Conservation (phyloP, 345 rosid species). For the Cardamine occulta region DNA sequence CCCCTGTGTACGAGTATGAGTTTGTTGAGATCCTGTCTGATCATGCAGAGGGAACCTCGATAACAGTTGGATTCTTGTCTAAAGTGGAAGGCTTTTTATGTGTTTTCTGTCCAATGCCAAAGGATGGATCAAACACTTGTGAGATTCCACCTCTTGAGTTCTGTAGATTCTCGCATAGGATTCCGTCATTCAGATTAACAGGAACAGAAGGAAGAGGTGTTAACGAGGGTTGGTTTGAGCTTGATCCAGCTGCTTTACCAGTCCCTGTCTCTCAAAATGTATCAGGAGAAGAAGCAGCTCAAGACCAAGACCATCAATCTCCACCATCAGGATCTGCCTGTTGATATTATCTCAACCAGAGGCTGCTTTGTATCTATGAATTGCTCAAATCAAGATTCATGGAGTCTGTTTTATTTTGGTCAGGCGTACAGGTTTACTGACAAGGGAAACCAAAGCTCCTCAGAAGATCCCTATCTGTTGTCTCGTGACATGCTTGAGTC, state of each 20-base stretch:
- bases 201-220: conserved; percentile 73
- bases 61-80: conserved; percentile 61
- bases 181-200: conserved; percentile 68
- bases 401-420: conserved; percentile 24
- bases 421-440: conserved; percentile 38
- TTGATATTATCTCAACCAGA: conserved; percentile 22
- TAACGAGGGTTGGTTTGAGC: conserved; percentile 71
- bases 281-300: conserved; percentile 21
- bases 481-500: conserved; percentile 17
- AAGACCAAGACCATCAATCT: conserved; percentile 19
- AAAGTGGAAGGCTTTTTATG: conserved; percentile 73
- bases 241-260: conserved; percentile 82
- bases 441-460: conserved; percentile 17
- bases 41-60: conserved; percentile 46
- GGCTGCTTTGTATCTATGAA: conserved; percentile 1
- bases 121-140: conserved; percentile 39
- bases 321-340: conserved; percentile 33
- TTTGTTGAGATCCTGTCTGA: conserved; percentile 71
- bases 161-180: conserved; percentile 70
- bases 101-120: conserved; percentile 53
- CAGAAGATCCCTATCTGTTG: conserved; percentile 14
- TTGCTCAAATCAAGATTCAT: neutral
- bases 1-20: conserved; percentile 56
- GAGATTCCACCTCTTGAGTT: conserved; percentile 52
- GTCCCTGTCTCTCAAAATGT: conserved; percentile 24